Base-by-base conservation (phyloP, 1,284 basidiomycete species). In the Fistulinella staudtii region DNA sequence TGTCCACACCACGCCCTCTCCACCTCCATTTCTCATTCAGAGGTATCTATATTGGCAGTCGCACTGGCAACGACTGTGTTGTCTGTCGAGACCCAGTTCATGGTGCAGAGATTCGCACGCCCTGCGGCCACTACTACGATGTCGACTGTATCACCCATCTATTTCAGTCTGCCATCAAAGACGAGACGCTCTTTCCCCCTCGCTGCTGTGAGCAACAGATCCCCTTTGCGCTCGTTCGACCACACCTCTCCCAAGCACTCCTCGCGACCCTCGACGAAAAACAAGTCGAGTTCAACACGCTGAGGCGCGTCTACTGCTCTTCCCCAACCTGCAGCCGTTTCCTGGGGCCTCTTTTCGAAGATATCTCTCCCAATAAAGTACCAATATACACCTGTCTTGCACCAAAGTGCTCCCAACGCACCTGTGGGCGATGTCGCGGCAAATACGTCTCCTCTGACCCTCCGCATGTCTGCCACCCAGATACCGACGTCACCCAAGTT, bases 101-200 rank as follows among this genome's bases (percentile, higher is more conserved):
- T 20, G 63, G 61, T 15, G 46, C 41, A 4, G 59, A 64, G 45
- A 39, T 69, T 14, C 58, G 54, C 14, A 65, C 64, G 1, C 67
- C 69, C 1, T 74, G 72, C 42, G 63, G 65, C 13, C 66, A 74
- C 45, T 57, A 61, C 41, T 74, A 73, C 48, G 68, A 69, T 44
- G 53, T 53, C 14, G 53, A 28, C 3, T 76, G 74, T 48, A 35
- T 71, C 17, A 57, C 64, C 3, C 53, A 65, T 21, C 65, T 75
- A 25, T 67, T 73, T 48, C 52, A 65, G 27, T 55, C 63, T 4
- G 60, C 71, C 0, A 67, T 64, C 1, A 57, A 56, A 13, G 72
- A 74, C 40, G 71, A 74, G 46, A 54, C 65, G 1, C 60, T 74
- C n/a, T 72, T 64, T 50, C 74, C 74, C 7, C 70, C 73, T 35